phyloP scores from a whole-genome alignment of 495 filamentous ascomycete genomes.

The Penicillium macrosclerotiorum region DNA sequence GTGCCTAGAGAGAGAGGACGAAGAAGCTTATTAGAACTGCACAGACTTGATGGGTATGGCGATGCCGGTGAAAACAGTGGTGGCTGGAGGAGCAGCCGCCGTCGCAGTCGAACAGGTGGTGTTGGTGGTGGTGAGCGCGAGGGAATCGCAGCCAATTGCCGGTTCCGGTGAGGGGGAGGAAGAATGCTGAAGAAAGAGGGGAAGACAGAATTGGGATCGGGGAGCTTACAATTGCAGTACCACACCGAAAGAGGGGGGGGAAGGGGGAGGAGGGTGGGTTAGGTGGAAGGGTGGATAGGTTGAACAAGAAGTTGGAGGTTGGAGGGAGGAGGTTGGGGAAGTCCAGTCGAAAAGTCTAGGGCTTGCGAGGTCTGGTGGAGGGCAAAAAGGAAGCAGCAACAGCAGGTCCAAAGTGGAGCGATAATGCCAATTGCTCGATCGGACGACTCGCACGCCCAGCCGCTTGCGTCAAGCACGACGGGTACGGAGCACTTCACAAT shows the following conservation, averaged over 20 bases:
- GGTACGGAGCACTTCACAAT: too few relatives aligned
- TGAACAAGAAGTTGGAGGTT: not conserved
- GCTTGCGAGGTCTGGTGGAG: not conserved
- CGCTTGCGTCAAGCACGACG: conserved; percentile 30
- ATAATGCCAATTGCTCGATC: conserved; percentile 7
- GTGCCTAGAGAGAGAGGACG: not conserved
- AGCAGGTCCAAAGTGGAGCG: not conserved
- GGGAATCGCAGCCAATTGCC: not conserved
- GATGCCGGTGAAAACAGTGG: not conserved
- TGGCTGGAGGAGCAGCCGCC: not conserved
- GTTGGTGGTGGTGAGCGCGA: not conserved
- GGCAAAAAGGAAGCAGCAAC: conserved; percentile 1
- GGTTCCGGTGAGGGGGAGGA: not conserved
- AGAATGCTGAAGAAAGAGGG: too few relatives aligned
- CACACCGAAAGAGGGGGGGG: conserved; percentile 10
- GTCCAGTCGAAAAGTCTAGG: too few relatives aligned
- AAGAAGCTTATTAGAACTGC: not conserved
- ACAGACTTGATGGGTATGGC: not conserved
- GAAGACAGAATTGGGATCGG: not conserved
- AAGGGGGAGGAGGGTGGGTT: conserved; percentile 1
- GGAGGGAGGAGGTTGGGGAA: too few relatives aligned
- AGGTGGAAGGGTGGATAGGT: not conserved
- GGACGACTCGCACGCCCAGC: conserved; percentile 14
- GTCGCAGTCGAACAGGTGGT: too few relatives aligned
- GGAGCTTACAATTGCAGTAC: too few relatives aligned